Conservation (phyloP, 106 monocot genomes). For the Narthecium ossifragum region DNA sequence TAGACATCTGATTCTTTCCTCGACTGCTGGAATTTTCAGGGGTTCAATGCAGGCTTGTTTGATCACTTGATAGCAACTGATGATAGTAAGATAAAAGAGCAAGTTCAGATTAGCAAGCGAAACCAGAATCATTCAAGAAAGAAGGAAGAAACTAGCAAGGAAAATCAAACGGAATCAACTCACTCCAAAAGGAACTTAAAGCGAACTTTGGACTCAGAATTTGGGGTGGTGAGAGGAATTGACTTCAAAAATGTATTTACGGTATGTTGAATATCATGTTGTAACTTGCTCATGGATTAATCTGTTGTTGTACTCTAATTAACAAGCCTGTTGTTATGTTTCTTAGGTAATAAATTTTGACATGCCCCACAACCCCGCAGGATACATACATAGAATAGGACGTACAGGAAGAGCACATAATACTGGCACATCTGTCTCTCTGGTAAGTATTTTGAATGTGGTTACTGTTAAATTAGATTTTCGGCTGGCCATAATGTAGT, state of each 20-base stretch:
- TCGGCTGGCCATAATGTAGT: not conserved
- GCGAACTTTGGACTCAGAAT: constrained; percentile 67
- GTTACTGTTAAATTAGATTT: not conserved
- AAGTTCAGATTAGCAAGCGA: constrained; percentile 28
- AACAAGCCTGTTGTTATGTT: not conserved
- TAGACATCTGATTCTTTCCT: not conserved
- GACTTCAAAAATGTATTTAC: constrained; percentile 98
- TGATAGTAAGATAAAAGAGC: constrained; percentile 42
- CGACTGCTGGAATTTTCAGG: constrained; percentile 26
- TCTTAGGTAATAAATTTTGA: constrained; percentile 84
- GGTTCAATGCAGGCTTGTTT: constrained; percentile 90
- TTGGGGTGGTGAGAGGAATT: constrained; percentile 97
- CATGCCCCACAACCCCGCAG: constrained; percentile 70
- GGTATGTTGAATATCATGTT: constrained; percentile 26
- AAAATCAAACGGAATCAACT: constrained; percentile 29
- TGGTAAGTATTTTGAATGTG: constrained; percentile 44
- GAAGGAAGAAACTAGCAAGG: constrained; percentile 32
- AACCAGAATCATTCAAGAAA: constrained; percentile 35
- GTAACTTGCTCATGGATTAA: not conserved
- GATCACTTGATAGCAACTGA: constrained; percentile 91
- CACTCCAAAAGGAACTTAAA: constrained; percentile 42
- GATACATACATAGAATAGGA: constrained; percentile 90
- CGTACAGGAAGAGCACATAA: constrained; percentile 84
- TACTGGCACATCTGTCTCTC: constrained; percentile 74
- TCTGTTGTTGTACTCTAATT: not conserved